Conservation (phyloP, 805 yeast species). For the Spathaspora hagerdaliae region DNA sequence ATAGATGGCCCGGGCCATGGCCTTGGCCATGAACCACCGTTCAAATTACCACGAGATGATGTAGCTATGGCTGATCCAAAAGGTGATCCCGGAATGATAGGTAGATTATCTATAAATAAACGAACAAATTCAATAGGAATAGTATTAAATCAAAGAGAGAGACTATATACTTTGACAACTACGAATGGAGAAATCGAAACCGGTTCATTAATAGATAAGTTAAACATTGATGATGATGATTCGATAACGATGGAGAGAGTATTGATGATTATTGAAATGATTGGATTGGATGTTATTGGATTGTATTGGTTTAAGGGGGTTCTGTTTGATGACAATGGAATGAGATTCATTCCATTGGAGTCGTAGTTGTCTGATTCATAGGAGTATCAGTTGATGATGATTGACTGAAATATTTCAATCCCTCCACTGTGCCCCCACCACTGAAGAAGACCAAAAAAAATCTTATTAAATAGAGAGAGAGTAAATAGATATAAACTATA, state of each 20-base stretch:
- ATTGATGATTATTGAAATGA: constrained; percentile 1
- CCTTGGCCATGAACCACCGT: background rate
- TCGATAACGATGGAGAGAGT: background rate
- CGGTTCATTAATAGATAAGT: background rate
- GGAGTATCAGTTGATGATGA: background rate
- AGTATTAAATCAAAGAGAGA: background rate
- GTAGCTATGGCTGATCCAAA: background rate
- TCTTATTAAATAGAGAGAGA: too few relatives aligned
- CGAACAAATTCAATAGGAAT: constrained; percentile 1
- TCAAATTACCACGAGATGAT: background rate
- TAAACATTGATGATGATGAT: background rate
- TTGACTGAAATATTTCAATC: too few relatives aligned
- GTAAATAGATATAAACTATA: too few relatives aligned
- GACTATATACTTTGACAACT: background rate
- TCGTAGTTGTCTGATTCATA: background rate
- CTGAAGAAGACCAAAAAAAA: too few relatives aligned
- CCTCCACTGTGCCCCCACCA: too few relatives aligned
- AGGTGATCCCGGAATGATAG: background rate
- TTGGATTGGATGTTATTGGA: constrained; percentile 11
- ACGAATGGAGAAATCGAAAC: background rate
- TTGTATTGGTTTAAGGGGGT: constrained; percentile 6
- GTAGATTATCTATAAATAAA: background rate
- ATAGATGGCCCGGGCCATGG: too few relatives aligned
- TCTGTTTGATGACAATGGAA: background rate
- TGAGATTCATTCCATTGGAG: background rate